phyloP scores from a whole-genome alignment of 768 basidiomycete species.

The Clavaria fumosa region DNA sequence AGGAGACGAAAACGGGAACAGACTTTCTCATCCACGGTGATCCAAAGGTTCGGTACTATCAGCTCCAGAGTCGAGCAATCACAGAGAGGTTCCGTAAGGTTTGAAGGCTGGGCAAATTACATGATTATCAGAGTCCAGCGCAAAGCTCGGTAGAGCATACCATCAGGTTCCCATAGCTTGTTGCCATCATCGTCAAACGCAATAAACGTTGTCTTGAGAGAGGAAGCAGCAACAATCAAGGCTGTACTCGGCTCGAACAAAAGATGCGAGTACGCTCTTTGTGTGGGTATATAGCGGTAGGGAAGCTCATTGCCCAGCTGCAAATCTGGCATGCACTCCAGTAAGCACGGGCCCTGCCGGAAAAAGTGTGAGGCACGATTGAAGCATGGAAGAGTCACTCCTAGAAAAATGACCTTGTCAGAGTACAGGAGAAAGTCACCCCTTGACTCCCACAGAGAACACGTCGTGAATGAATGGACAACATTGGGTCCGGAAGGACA shows the following conservation, averaged over 20 bases:
- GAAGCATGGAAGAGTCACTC: too few species aligned
- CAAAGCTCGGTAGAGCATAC: constrained; percentile 25
- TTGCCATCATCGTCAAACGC: constrained; percentile 78
- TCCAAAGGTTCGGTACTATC: constrained; percentile 77
- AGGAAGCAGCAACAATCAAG: constrained; percentile 69
- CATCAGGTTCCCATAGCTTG: constrained; percentile 60
- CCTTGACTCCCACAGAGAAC: constrained; percentile 68
- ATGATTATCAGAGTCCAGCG: too few species aligned
- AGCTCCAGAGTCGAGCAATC: constrained; percentile 84
- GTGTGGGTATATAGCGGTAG: constrained; percentile 50
- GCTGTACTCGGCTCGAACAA: constrained; percentile 71
- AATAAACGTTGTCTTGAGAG: constrained; percentile 62
- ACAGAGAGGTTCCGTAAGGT: constrained; percentile 52
- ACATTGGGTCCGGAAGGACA: constrained; percentile 62
- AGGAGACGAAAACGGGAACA: constrained; percentile 2
- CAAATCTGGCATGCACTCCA: constrained; percentile 72
- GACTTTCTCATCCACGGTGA: constrained; percentile 81
- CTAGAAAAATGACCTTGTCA: constrained; percentile 65
- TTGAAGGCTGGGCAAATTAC: too few species aligned
- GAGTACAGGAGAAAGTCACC: constrained; percentile 80
- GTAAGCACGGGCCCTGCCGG: constrained; percentile 62
- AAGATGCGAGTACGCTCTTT: constrained; percentile 66
- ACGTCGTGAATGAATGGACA: constrained; percentile 74
- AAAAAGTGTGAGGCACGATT: not conserved
- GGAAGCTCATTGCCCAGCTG: constrained; percentile 58